Evolutionary conservation across 192 early-diverging fungal species (phyloP).

Genomic region (Mortierella hygrophila): DNA sequence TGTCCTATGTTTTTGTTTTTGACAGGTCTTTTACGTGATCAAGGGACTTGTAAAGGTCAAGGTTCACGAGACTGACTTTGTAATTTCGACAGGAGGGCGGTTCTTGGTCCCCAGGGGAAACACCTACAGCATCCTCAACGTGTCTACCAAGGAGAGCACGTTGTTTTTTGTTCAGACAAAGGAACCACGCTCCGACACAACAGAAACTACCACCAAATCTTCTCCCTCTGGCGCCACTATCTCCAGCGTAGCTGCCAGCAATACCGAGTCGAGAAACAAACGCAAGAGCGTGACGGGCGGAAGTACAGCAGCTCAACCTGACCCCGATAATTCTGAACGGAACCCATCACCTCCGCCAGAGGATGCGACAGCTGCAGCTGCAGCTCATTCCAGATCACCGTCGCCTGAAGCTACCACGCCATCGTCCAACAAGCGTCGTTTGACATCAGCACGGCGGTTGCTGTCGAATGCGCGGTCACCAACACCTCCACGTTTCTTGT

Average conservation of each 20-base stretch:
- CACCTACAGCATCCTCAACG: slow-evolving; percentile 31
- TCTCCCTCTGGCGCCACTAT: background rate
- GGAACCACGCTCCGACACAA: background rate
- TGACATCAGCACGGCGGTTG: background rate
- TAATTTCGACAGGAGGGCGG: slow-evolving; percentile 9
- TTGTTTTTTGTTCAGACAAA: slow-evolving; percentile 42
- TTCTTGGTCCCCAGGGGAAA: slow-evolving; percentile 36
- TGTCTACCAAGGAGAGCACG: slow-evolving; percentile 20
- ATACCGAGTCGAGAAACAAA: background rate
- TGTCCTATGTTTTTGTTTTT: background rate
- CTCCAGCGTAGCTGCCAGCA: background rate
- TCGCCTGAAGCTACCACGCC: background rate
- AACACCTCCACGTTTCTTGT: background rate
- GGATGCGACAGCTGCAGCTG: background rate
- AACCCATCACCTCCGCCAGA: background rate
- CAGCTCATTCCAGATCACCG: background rate
- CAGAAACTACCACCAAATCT: background rate
- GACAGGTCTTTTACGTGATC: slow-evolving; percentile 28
- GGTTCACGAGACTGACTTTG: slow-evolving; percentile 21
- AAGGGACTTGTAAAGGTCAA: slow-evolving; percentile 18
- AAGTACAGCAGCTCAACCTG: background rate
- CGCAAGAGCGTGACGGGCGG: background rate
- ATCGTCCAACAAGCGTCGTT: background rate
- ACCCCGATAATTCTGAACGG: background rate
- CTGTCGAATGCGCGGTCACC: background rate